These are phyloP conservation scores for Lyophyllum atratum DNA, from an alignment of 768 basidiomycete species.

Conservation along the genomic window DNA sequence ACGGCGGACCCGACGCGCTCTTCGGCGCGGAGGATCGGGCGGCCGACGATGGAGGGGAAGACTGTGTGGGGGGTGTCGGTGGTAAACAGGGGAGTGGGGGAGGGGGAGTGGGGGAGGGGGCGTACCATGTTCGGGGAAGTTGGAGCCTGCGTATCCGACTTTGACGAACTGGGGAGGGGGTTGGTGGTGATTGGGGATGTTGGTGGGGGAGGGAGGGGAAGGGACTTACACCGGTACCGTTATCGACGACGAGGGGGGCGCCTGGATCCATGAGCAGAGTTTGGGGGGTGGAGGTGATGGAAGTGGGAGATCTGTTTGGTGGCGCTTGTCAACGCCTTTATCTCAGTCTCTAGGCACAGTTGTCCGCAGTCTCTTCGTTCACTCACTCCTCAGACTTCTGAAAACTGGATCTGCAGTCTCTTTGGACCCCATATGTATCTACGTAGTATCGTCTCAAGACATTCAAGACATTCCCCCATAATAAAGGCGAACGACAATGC, in stretches of 20 bases:
- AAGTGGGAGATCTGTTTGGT: neutral
- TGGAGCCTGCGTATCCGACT: slow-evolving; percentile 88
- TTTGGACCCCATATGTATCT: too few relatives aligned
- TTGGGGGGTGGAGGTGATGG: neutral
- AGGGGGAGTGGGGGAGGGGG: neutral
- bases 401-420: too few relatives aligned
- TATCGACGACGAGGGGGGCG: slow-evolving; percentile 78
- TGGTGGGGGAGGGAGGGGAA: neutral
- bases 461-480: too few relatives aligned
- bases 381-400: neutral
- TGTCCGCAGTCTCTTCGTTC: neutral
- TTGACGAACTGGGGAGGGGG: slow-evolving; percentile 71
- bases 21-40: slow-evolving; percentile 96
- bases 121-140: slow-evolving; percentile 93
- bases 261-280: slow-evolving; percentile 41
- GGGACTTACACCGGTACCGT: slow-evolving; percentile 79
- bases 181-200: slow-evolving; percentile 6
- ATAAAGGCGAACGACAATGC: too few relatives aligned
- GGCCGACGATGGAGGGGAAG: slow-evolving; percentile 95
- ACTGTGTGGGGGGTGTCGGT: slow-evolving; percentile 45
- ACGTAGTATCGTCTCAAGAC: too few relatives aligned
- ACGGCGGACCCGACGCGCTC: slow-evolving; percentile 84
- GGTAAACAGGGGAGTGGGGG: neutral
- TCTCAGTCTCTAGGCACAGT: neutral
- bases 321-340: neutral